Evolutionary conservation across 805 yeast genomes (phyloP).

Genomic region (Maudiozyma bulderi): DNA sequence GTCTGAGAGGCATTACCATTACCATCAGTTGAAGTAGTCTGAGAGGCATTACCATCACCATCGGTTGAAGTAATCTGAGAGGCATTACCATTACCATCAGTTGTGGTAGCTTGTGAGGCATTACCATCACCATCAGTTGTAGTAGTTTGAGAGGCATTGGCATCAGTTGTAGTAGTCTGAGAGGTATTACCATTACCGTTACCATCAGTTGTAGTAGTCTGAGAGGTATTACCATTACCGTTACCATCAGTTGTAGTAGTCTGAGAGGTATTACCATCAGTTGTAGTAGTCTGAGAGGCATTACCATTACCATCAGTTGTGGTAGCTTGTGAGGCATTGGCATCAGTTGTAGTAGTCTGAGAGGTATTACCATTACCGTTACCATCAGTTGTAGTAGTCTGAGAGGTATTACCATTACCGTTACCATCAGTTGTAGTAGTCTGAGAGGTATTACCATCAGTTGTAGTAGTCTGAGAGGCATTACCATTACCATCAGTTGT

Average conservation of each 20-base stretch:
- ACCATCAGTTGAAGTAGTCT: background rate
- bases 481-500: background rate
- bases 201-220: background rate
- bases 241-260: background rate
- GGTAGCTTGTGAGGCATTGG: background rate
- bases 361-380: background rate
- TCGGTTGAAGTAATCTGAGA: too few relatives aligned
- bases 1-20: background rate
- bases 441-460: background rate
- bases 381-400: background rate
- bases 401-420: background rate
- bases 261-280: too few relatives aligned
- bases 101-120: background rate
- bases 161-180: background rate
- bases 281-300: too few relatives aligned
- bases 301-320: too few relatives aligned
- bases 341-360: too few relatives aligned
- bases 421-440: background rate
- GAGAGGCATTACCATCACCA: background rate
- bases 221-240: background rate
- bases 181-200: background rate
- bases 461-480: background rate
- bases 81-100: too few relatives aligned
- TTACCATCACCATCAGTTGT: background rate
- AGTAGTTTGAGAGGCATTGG: background rate